phyloP scores from a whole-genome alignment of 495 filamentous ascomycete genomes.

The Aspergillus coremiiformis region DNA sequence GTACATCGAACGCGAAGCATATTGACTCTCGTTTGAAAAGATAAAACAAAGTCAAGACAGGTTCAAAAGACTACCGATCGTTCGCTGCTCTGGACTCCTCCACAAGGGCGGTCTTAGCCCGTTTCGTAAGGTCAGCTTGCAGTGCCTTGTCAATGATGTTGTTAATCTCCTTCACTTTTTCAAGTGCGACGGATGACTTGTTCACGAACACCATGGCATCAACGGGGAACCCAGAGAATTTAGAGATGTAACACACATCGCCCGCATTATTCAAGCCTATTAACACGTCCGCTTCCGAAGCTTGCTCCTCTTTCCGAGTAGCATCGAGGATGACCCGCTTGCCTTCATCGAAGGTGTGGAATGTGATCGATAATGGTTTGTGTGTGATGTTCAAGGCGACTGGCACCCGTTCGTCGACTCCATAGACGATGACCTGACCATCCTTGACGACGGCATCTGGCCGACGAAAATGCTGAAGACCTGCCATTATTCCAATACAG shows the following conservation, averaged over 20 bases:
- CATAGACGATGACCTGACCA: conserved; percentile 73
- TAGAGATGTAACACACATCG: conserved; percentile 86
- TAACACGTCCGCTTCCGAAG: conserved; percentile 74
- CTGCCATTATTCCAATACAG: conserved; percentile 79
- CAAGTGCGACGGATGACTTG: conserved; percentile 59
- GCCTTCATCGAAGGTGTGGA: conserved; percentile 68
- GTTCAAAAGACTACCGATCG: conserved; percentile 35
- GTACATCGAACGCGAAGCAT: conserved; percentile 1
- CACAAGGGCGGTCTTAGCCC: conserved; percentile 66
- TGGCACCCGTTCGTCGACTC: conserved; percentile 76
- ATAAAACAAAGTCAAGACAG: not conserved
- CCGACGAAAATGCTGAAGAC: conserved; percentile 80
- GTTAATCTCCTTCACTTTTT: conserved; percentile 74
- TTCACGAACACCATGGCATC: conserved; percentile 68
- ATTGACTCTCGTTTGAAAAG: not conserved
- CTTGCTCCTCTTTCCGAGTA: conserved; percentile 74
- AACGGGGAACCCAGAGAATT: conserved; percentile 72
- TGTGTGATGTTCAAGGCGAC: conserved; percentile 85
- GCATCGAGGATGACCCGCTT: conserved; percentile 68
- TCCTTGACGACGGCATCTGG: conserved; percentile 80
- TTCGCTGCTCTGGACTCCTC: conserved; percentile 82
- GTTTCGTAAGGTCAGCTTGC: conserved; percentile 65
- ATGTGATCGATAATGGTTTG: conserved; percentile 78
- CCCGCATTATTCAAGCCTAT: conserved; percentile 83
- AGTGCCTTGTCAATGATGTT: conserved; percentile 61